These are phyloP conservation scores for Xylaria cubensis DNA, from an alignment of 495 filamentous ascomycete genomes.

Conservation along the genomic window DNA sequence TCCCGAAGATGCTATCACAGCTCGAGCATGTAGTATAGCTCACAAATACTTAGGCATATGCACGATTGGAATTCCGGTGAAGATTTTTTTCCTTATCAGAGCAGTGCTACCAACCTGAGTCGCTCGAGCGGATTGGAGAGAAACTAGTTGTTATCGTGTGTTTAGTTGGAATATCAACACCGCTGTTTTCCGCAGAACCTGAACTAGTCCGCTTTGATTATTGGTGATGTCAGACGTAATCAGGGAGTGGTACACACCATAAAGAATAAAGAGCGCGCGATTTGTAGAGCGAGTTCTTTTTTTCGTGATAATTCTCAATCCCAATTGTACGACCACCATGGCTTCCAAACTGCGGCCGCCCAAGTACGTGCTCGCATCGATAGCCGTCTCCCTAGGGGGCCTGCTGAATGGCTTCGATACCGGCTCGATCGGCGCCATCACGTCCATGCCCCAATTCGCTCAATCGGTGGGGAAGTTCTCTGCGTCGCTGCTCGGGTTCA, in stretches of 20 bases:
- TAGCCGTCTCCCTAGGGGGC: constrained; percentile 36
- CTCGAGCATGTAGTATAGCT: not conserved
- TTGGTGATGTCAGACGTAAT: not conserved
- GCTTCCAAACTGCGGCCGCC: constrained; percentile 16
- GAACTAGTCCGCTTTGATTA: not conserved
- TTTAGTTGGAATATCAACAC: not conserved
- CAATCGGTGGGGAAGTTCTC: constrained; percentile 59
- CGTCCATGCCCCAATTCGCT: constrained; percentile 63
- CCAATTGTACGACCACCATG: not conserved
- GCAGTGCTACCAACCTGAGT: not conserved
- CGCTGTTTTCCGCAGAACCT: not conserved
- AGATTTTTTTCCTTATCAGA: not conserved
- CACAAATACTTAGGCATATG: too few species aligned
- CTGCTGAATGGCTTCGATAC: constrained; percentile 61
- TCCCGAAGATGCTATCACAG: not conserved
- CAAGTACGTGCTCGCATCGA: constrained; percentile 36
- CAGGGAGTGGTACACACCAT: not conserved
- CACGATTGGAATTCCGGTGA: not conserved
- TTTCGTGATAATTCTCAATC: not conserved
- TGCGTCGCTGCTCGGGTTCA: constrained; percentile 62
- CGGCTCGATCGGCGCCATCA: constrained; percentile 68
- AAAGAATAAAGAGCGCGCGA: not conserved
- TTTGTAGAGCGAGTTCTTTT: not conserved
- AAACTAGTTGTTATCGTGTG: not conserved
- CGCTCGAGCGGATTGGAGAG: not conserved